Conservation (phyloP, 306 rosid genomes). For the Prunus fruticosa region DNA sequence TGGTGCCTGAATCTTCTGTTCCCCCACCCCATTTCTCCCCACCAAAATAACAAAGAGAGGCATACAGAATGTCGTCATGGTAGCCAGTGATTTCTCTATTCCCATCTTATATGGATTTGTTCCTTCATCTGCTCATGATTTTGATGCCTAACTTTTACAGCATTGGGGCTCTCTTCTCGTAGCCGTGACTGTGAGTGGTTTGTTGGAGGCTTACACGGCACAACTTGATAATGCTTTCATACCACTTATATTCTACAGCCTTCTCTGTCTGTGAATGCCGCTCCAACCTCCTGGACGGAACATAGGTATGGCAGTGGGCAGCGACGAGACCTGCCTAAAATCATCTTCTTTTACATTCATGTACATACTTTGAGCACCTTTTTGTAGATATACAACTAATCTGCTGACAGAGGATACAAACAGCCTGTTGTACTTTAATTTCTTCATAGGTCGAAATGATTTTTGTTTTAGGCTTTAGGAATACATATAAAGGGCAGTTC, state of each 20-base stretch:
- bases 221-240: slow-evolving; percentile 97
- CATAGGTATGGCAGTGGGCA: background rate
- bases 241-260: slow-evolving; percentile 88
- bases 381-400: slow-evolving; percentile 30
- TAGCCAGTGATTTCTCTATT: background rate
- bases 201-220: slow-evolving; percentile 95
- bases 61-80: background rate
- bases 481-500: background rate
- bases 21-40: background rate
- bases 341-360: background rate
- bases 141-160: slow-evolving; percentile 50
- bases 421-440: background rate
- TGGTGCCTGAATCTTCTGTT: background rate
- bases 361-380: slow-evolving; percentile 17
- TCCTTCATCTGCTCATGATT: slow-evolving; percentile 14
- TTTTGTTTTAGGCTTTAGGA: slow-evolving; percentile 7
- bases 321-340: background rate
- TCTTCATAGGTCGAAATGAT: slow-evolving; percentile 15
- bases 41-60: background rate
- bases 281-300: slow-evolving; percentile 20
- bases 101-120: background rate
- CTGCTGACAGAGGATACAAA: slow-evolving; percentile 18
- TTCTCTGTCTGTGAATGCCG: slow-evolving; percentile 69
- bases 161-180: slow-evolving; percentile 77
- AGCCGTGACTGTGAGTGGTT: slow-evolving; percentile 83